Evolutionary conservation across 371 early-diverging fungal genomes (phyloP), one percentile per base, ranked within the genome.

Genomic region (Nematocida sp.): DNA sequence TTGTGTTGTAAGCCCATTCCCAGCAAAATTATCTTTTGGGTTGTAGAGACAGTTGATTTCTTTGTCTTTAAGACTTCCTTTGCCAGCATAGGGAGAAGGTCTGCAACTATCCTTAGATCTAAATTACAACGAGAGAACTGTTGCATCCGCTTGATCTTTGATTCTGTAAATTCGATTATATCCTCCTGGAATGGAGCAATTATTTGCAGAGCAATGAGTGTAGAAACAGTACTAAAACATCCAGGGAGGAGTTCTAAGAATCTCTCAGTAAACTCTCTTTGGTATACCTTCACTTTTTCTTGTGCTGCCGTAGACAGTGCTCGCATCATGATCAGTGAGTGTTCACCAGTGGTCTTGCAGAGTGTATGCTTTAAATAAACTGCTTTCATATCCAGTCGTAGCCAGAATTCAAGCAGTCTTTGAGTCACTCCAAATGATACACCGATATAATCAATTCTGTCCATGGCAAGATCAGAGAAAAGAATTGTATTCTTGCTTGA

Each of bases 341-440:
- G 72, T 78, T 80, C 81, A 23, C 99, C 99, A 1, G 98, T 98
- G 57, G 95, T 87, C 23, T 94, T 95, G 83, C 95, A 97, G 64
- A 92, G 86, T 6, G 95, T 95, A 85, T 97, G 96, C 67, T 97
- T 93, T 73, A 97, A 86, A 84, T 97, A 97, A 40, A 97, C 91
- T 4, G 97, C 96, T 9, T 89, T 89, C 86, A 92, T 96, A 1
- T 92, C 92, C 20, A 90, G 86, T 74, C 92, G 91, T 83, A 93
- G 92, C 98, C 98, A 98, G 89, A 97, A 98, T 87, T 92, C 92
- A 88, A 94, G 92, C 44, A 98, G 90, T 42, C 86, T 82, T 13
- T 90, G 89, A 2, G 95, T 96, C 71, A 97, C 84, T 13, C 98
- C 98, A 86, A 91, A 97, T 20, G 94, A 94, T 3, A 95, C 95